Conservation (phyloP, 2,329 filamentous ascomycete species). For the Arachnomyces sp. region DNA sequence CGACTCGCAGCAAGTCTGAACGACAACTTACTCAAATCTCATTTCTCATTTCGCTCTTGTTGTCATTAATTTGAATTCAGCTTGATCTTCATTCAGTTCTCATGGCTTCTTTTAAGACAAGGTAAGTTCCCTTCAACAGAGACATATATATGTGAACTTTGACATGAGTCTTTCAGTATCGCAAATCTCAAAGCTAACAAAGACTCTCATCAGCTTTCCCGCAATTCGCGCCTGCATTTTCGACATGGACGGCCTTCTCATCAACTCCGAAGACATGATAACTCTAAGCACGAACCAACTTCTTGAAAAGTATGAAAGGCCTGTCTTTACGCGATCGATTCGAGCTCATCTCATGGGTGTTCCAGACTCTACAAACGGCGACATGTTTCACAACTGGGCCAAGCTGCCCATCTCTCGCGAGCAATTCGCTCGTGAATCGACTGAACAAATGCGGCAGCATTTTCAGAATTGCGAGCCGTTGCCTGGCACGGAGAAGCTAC, state of each 20-base stretch:
- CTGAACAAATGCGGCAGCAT: conserved; percentile 17
- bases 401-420: conserved; percentile 21
- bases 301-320: conserved; percentile 15
- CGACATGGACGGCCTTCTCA: conserved; percentile 28
- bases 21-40: too few species aligned
- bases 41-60: too few species aligned
- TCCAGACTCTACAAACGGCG: conserved; percentile 17
- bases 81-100: too few species aligned
- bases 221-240: conserved; percentile 28
- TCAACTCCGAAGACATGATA: conserved; percentile 28
- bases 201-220: conserved; percentile 16
- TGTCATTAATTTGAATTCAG: too few species aligned
- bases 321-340: conserved; percentile 13
- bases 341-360: conserved; percentile 19
- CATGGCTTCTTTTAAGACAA: too few species aligned
- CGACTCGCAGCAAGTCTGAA: too few species aligned
- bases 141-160: too few species aligned
- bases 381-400: conserved; percentile 26
- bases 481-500: conserved; percentile 15
- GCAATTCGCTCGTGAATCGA: conserved; percentile 25
- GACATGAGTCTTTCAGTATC: too few species aligned
- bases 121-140: too few species aligned
- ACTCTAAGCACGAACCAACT: conserved; percentile 14
- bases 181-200: too few species aligned
- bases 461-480: conserved; percentile 22